These are phyloP conservation scores for Nemania bipapillata DNA, from an alignment of 2,329 filamentous ascomycete genomes.

Conservation along the genomic window DNA sequence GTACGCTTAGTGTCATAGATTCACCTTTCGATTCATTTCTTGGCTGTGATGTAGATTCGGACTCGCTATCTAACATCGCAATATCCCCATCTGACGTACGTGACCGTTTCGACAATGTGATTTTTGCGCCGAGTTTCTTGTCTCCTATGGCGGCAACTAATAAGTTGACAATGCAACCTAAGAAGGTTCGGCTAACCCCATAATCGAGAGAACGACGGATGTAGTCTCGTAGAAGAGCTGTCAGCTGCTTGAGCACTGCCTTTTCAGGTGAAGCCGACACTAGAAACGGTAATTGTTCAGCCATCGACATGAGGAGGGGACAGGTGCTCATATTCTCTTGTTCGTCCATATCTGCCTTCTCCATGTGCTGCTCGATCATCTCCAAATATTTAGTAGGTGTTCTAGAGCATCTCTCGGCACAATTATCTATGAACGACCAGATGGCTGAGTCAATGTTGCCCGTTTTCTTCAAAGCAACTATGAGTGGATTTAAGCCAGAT, in stretches of 20 bases:
- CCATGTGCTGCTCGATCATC: conserved; percentile 60
- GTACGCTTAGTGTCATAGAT: conserved; percentile 47
- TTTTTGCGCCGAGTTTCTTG: conserved; percentile 53
- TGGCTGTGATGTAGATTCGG: conserved; percentile 5
- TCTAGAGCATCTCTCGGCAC: conserved; percentile 76
- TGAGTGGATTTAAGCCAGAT: conserved; percentile 61
- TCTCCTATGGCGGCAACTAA: conserved; percentile 53
- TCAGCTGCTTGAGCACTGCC: conserved; percentile 59
- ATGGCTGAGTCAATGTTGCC: conserved; percentile 54
- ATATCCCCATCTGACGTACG: conserved; percentile 16
- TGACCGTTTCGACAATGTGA: conserved; percentile 41
- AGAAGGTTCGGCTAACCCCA: conserved; percentile 60
- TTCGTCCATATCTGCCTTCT: conserved; percentile 45
- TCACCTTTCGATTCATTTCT: conserved; percentile 19
- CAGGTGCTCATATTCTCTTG: conserved; percentile 59
- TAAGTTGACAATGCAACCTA: conserved; percentile 59
- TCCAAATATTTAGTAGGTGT: conserved; percentile 88
- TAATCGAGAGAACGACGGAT: conserved; percentile 65
- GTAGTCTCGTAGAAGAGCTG: conserved; percentile 68
- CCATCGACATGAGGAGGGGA: conserved; percentile 73
- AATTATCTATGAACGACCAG: conserved; percentile 84
- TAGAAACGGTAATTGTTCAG: conserved; percentile 81
- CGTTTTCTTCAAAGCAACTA: conserved; percentile 54
- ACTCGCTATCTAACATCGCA: conserved; percentile 5
- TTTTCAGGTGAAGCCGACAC: conserved; percentile 61